Base-by-base conservation (phyloP, 2,329 filamentous ascomycete species). In the Trichoderma brevicompactum region DNA sequence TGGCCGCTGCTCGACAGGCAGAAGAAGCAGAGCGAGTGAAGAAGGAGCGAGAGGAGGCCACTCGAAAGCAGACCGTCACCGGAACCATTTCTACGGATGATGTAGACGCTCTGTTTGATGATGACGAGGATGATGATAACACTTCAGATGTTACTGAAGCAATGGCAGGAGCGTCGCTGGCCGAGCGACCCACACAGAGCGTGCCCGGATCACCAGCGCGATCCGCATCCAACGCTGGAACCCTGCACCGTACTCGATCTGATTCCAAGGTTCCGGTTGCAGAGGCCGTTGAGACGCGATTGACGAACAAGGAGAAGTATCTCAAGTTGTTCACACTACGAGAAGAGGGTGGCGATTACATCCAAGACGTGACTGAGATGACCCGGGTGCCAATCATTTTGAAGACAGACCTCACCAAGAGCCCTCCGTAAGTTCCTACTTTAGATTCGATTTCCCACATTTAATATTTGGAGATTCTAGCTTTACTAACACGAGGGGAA, bases 281-380 rank as follows among this genome's bases (percentile, higher is more conserved):
- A 23, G 91, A 95, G 70, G 86, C 87, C 61, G 87, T 90, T 5
- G 94, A 96, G 80, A 85, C 87, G 65, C 92, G 93, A 75, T 80
- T 95, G 76, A 92, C 85, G 70, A 92, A 95, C 82, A 98, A 97
- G 85, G 93, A 98, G 83, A 97, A 96, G 82, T 99, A 97, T 79
- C 80, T 97, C 69, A 92, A 89, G 76, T 83, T 95, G 69, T 98
- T 98, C 82, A 88, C 89, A 72, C 84, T 99, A 71, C 87, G 95
- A 60, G 94, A 99, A 78, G 92, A 96, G 79, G 90, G 91, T 71
- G 94, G 94, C 70, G 92, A 98, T 72, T 96, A 96, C 82, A 97
- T 99, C 74, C 95, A 99, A 80, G 95, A 99, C 78, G 93, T 99
- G 70, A 94, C 89, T 65, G 95, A 99, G 83, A 97, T 99, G 94